Conservation (phyloP, 2,329 filamentous ascomycete genomes). For the Calycina herbarum region DNA sequence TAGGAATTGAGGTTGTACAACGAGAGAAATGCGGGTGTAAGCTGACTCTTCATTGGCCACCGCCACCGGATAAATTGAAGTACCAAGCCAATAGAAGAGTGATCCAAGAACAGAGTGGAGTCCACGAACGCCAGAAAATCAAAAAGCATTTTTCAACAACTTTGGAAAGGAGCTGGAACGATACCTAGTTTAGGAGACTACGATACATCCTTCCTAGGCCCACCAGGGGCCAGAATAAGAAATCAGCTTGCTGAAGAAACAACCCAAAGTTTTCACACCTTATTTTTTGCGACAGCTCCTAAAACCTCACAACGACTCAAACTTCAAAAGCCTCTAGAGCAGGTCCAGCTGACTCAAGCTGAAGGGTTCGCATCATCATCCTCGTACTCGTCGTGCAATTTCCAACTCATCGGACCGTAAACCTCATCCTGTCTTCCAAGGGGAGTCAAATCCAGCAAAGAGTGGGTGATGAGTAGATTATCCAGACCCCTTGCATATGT, state of each 20-base stretch:
- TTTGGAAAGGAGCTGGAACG: not conserved
- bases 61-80: not conserved
- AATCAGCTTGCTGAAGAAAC: too few relatives aligned
- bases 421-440: slow-evolving; percentile 37
- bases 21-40: too few relatives aligned
- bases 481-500: slow-evolving; percentile 39
- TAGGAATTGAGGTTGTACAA: not conserved
- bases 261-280: too few relatives aligned
- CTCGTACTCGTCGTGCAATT: slow-evolving; percentile 27
- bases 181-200: not conserved
- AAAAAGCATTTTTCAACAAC: not conserved
- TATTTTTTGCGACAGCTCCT: too few relatives aligned
- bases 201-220: not conserved
- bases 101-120: not conserved
- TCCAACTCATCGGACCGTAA: slow-evolving; percentile 12
- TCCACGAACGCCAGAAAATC: not conserved
- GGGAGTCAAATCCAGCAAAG: slow-evolving; percentile 40
- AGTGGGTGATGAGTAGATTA: slow-evolving; percentile 36
- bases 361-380: not conserved
- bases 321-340: not conserved
- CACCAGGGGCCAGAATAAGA: too few relatives aligned
- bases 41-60: not conserved
- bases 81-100: not conserved
- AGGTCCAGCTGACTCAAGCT: not conserved
- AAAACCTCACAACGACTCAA: too few relatives aligned